Conservation (phyloP, 2,329 filamentous ascomycete species). For the Dactylella cylindrospora region DNA sequence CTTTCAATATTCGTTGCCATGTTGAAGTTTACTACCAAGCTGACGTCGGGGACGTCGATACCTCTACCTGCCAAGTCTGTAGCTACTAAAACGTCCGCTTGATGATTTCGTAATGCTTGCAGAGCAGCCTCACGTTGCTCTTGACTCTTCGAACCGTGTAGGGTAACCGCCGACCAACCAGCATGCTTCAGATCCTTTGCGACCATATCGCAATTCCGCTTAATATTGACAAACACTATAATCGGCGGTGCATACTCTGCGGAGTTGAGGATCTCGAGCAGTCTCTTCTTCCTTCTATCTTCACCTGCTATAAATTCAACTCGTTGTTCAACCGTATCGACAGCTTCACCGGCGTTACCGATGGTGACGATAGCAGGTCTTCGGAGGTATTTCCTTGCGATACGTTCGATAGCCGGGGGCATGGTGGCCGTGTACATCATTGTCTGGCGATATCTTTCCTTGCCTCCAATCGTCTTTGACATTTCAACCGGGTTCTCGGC, state of each 20-base stretch:
- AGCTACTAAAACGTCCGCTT: slow-evolving; percentile 85
- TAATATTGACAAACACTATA: slow-evolving; percentile 99
- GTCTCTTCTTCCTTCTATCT: slow-evolving; percentile 93
- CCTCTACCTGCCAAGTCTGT: slow-evolving; percentile 94
- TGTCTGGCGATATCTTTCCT: slow-evolving; percentile 85
- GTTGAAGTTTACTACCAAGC: slow-evolving; percentile 96
- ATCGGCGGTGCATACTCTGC: slow-evolving; percentile 83
- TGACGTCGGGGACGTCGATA: slow-evolving; percentile 96
- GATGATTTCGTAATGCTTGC: slow-evolving; percentile 75
- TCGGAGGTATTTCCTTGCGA: slow-evolving; percentile 94
- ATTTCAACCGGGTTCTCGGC: slow-evolving; percentile 86
- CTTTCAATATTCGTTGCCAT: slow-evolving; percentile 91
- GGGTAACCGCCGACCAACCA: slow-evolving; percentile 84
- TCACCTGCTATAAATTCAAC: slow-evolving; percentile 89
- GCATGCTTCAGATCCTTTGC: slow-evolving; percentile 91
- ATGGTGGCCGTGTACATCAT: slow-evolving; percentile 99
- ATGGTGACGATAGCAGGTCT: slow-evolving; percentile 92
- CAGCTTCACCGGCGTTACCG: slow-evolving; percentile 89
- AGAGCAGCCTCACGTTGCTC: slow-evolving; percentile 95
- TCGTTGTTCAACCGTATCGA: slow-evolving; percentile 95
- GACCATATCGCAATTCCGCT: slow-evolving; percentile 94
- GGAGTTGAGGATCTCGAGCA: slow-evolving; percentile 83
- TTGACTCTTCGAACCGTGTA: slow-evolving; percentile 95
- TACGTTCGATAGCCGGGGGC: slow-evolving; percentile 87
- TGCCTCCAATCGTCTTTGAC: slow-evolving; percentile 72